Evolutionary conservation across 2,329 filamentous ascomycete genomes (phyloP).

Genomic region (Pseudophaeomoniella oleicola): DNA sequence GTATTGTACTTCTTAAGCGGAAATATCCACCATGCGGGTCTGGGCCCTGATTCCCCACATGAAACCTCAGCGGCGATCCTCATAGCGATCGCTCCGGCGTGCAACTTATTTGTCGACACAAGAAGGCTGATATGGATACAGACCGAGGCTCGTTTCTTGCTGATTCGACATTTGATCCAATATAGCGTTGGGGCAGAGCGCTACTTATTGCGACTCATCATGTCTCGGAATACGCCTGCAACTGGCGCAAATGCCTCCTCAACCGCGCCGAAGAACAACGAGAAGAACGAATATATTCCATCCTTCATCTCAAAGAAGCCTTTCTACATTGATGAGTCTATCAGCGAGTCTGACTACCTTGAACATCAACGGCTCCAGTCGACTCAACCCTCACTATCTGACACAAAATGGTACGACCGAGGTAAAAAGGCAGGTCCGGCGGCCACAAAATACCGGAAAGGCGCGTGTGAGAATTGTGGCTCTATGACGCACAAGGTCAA

Average conservation of each 20-base stretch:
- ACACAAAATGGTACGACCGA: conserved; percentile 84
- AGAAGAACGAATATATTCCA: conserved; percentile 97
- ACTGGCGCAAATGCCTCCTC: conserved; percentile 6
- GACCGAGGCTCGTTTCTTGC: too few relatives aligned
- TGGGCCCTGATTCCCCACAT: too few relatives aligned
- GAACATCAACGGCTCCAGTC: conserved; percentile 81
- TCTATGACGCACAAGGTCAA: conserved; percentile 93
- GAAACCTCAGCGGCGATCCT: too few relatives aligned
- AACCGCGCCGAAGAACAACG: conserved; percentile 42
- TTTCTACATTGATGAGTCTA: conserved; percentile 77
- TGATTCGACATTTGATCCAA: too few relatives aligned
- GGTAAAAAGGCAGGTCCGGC: conserved; percentile 72
- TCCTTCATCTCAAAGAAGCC: conserved; percentile 96
- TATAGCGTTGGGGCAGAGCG: too few relatives aligned
- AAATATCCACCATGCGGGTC: too few relatives aligned
- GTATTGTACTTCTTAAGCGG: too few relatives aligned
- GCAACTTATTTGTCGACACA: too few relatives aligned
- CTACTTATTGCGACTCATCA: too few relatives aligned
- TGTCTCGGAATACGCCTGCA: not conserved
- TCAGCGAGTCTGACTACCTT: conserved; percentile 71
- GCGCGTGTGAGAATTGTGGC: conserved; percentile 96
- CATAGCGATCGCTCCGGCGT: too few relatives aligned
- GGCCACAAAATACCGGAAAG: conserved; percentile 93
- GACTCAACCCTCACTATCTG: conserved; percentile 43
- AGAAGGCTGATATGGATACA: too few relatives aligned